Evolutionary conservation across 2,329 filamentous ascomycete species (phyloP), one percentile per base, ranked within the genome.

Genomic region (Diaporthe humulicola): DNA sequence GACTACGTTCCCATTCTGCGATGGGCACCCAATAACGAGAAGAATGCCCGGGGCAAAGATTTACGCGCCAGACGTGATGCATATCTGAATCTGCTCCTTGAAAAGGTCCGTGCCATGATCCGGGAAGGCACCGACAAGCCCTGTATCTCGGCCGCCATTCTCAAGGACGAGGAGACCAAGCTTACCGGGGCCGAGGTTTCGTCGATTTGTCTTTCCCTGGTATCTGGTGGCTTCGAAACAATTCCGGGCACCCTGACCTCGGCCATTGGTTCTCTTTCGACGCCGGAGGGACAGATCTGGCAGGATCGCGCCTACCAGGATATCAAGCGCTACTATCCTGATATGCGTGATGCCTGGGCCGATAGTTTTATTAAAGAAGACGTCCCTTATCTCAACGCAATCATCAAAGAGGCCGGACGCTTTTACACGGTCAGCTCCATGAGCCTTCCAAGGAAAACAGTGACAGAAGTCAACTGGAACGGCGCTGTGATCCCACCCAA

Each of bases 401-500:
- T 90, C 70, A 83, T 89, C 50, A 88, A 88, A 73, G 88, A 90
- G 79, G 87, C 87, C 0, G 87, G 84, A 0, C 80, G 88, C 14
- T 90, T 88, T 76, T 90, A 90, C 76, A 89, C 88, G 0, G 88
- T 90, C 30, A 86, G 84, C 75, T 83, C 86, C 2, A 89, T 90
- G 87, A 87, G 84, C 76, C 79, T 90, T 48, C 88, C 88, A 0
- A 79, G 88, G 17, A 88, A 88, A 79, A 88, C 88, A 0, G 85
- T 87, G 25, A 84, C 82, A 0, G 87, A 89, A 57, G 84, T 90
- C 14, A 81, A 86, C 42, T 89, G 87, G 87, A 85, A 88, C 40
- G 87, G 87, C 0, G 87, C 87, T 0, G 82, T 84, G 9, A 89
- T 90, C 57, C 88, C 88, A 0, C 81, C 85, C 3, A 86, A 87